Conservation (phyloP, 352 stramenopile species). For the Pythium phragmitis region DNA sequence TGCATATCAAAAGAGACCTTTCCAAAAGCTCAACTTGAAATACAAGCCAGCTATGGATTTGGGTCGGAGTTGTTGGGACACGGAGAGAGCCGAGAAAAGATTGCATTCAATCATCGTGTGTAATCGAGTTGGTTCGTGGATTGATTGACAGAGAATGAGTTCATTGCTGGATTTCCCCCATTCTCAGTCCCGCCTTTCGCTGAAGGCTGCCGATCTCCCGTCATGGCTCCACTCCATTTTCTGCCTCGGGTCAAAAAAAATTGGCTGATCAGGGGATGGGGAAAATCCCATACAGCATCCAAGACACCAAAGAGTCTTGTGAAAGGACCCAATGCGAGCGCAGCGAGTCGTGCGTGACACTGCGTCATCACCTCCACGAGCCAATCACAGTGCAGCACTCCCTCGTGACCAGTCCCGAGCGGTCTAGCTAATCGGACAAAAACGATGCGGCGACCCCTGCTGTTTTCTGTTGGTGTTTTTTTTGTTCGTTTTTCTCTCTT, state of each 20-base stretch:
- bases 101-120: too few species aligned
- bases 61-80: too few species aligned
- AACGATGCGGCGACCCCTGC: background rate
- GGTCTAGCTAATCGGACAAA: conserved; percentile 26
- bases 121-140: too few species aligned
- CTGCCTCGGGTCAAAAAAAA: too few species aligned
- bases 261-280: background rate
- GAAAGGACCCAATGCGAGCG: conserved; percentile 11
- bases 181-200: too few species aligned
- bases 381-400: conserved; percentile 22
- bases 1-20: background rate
- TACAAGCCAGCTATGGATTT: too few species aligned
- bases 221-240: too few species aligned
- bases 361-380: conserved; percentile 19
- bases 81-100: too few species aligned
- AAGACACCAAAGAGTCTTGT: too few species aligned
- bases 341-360: conserved; percentile 17
- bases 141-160: background rate
- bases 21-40: conserved; percentile 6
- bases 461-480: too few species aligned
- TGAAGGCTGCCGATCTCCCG: too few species aligned
- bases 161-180: background rate
- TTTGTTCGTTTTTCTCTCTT: conserved; percentile 14
- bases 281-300: background rate
- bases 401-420: conserved; percentile 13